Base-by-base conservation (phyloP, 805 yeast genomes). In the Metschnikowia colocasiae region DNA sequence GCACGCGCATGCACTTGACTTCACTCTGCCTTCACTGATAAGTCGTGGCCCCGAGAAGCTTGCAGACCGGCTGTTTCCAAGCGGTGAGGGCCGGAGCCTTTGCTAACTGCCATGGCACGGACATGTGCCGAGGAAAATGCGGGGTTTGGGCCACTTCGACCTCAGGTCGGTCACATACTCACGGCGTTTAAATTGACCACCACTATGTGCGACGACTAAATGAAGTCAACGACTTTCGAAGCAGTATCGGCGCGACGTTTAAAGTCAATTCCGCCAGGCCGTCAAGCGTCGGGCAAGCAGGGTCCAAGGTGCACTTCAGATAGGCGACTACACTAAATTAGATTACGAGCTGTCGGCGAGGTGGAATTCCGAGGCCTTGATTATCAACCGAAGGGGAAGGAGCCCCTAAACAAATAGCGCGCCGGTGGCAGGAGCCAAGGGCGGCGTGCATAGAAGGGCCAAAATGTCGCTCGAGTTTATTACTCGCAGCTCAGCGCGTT, bases 161-260 rank as follows among this genome's bases (percentile, higher is more conserved):
- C n/a, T n/a, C n/a, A 15, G 18, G 34, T 31, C 10, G 10, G 34
- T 15, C 15, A 7, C 12, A 8, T 31, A 12, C 13, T 33, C 10
- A 33, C 22, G 23, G 41, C 41, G 32, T 38, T 18, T 38, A 26
- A 12, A 38, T 20, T 39, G 4, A 20, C 12, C n/a, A 3, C 25
- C 30, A 15, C 29, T 39, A 38, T 39, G 42, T 30, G 34, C 34
- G 42, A 29, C 27, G 18, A 29, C 34, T 29, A 35, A 36, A 36
- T 29, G n/a, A 22, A 9, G 42, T 29, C 30, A 22, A 2, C 41
- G 15, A 26, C 41, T 26, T 38, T 26, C 6, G 8, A 30, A 27
- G 34, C 20, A 39, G 18, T 6, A 19, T 26, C n/a, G 34, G 26
- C 34, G 34, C 42, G 25, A 15, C 31, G 10, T 23, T 9, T 15